These are phyloP conservation scores for Termitomyces sp. DNA, from an alignment of 768 basidiomycete genomes.

Conservation along the genomic window DNA sequence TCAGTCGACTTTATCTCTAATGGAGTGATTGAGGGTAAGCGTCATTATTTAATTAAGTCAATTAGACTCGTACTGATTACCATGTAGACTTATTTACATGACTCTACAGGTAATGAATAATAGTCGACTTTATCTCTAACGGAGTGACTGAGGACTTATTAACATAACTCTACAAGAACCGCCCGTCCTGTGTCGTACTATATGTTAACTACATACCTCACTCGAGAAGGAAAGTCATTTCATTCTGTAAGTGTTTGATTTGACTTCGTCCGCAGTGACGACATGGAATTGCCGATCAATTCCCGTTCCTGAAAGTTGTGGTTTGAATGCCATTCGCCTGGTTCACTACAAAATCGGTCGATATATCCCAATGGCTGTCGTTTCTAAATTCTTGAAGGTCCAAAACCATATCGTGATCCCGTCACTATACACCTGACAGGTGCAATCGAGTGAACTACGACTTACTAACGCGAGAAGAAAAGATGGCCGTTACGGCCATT, in stretches of 20 bases:
- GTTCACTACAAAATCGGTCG: background rate
- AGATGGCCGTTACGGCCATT: conserved; percentile 16
- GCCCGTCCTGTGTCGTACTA: conserved; percentile 1
- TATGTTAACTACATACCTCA: background rate
- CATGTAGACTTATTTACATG: too few relatives aligned
- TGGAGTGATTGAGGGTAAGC: too few relatives aligned
- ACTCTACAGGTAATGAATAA: too few relatives aligned
- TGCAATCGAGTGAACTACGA: background rate
- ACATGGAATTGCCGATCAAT: conserved; percentile 12
- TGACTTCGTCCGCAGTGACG: conserved; percentile 5
- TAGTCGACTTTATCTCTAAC: too few relatives aligned
- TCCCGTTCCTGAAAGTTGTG: conserved; percentile 10
- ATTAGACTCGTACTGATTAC: too few relatives aligned
- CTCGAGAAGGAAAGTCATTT: background rate
- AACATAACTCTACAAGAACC: too few relatives aligned
- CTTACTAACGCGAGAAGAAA: conserved; percentile 15
- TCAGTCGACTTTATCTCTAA: too few relatives aligned
- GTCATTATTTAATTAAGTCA: too few relatives aligned
- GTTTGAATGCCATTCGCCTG: conserved; percentile 9
- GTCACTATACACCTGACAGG: background rate
- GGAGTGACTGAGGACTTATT: too few relatives aligned
- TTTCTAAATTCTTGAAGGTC: conserved; percentile 11
- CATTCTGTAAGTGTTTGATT: conserved; percentile 11
- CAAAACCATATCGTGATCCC: conserved; percentile 1
- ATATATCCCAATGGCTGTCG: conserved; percentile 2